A percentile compares a stretch with the other conserved stretches of the same genome.
Conservation (phyloP, 2,329 filamentous ascomycete genomes). For the Fusarium coffeatum region DNA sequence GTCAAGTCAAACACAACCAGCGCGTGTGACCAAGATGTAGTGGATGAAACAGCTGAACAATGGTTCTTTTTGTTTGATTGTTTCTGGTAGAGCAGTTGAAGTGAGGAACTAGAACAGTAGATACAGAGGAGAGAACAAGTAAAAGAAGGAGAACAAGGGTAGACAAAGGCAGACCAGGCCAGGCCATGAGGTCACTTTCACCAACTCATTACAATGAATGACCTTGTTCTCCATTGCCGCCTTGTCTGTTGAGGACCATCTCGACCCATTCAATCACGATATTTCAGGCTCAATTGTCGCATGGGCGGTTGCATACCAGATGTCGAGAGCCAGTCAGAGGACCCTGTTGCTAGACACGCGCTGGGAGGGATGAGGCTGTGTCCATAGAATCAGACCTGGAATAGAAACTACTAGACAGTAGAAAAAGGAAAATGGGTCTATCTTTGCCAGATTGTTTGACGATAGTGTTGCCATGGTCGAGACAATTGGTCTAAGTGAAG, state of each 20-base stretch:
- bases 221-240: slow-evolving; percentile 14
- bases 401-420: background rate
- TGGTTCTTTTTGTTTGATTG: slow-evolving; percentile 29
- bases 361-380: background rate
- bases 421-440: slow-evolving; percentile 8
- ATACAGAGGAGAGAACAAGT: background rate
- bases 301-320: slow-evolving; percentile 29
- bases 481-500: slow-evolving; percentile 16
- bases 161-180: slow-evolving; percentile 27
- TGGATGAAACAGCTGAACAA: slow-evolving; percentile 27
- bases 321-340: slow-evolving; percentile 37
- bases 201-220: background rate
- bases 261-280: slow-evolving; percentile 32
- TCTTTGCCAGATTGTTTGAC: slow-evolving; percentile 26
- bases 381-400: background rate
- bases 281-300: slow-evolving; percentile 23
- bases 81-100: slow-evolving; percentile 8
- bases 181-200: slow-evolving; percentile 25
- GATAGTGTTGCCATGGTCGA: slow-evolving; percentile 19
- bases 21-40: slow-evolving; percentile 22
- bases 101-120: slow-evolving; percentile 21
- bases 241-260: slow-evolving; percentile 21
- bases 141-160: background rate
- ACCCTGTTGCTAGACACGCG: slow-evolving; percentile 35
- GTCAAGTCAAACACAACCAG: slow-evolving; percentile 37